Percentiles rank a stretch among this genome's conserved stretches.
phyloP scores from a whole-genome alignment of 2,329 filamentous ascomycete genomes.

The Fusarium tjaetaba region DNA sequence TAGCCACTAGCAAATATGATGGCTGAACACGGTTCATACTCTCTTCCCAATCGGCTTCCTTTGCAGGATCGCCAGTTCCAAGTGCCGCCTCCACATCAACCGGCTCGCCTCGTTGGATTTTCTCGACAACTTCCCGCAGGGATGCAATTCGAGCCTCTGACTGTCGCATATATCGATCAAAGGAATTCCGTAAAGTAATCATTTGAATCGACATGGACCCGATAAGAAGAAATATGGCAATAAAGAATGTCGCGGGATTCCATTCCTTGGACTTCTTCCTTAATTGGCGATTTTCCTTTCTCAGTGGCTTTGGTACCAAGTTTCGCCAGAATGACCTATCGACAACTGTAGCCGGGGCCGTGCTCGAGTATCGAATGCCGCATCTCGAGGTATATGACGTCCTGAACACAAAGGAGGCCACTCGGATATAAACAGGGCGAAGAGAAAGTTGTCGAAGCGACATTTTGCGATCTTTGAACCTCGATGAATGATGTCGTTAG shows the following conservation, averaged over 20 bases:
- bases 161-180: slow-evolving; percentile 75
- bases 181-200: slow-evolving; percentile 81
- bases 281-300: slow-evolving; percentile 53
- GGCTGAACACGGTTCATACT: slow-evolving; percentile 59
- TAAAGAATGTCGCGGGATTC: slow-evolving; percentile 86
- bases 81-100: slow-evolving; percentile 87
- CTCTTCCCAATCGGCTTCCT: slow-evolving; percentile 89
- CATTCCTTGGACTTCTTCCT: slow-evolving; percentile 68
- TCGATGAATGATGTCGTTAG: slow-evolving; percentile 6
- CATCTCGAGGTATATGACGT: not conserved
- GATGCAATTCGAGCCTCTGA: slow-evolving; percentile 82
- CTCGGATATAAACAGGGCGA: slow-evolving; percentile 4
- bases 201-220: slow-evolving; percentile 97
- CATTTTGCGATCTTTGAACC: slow-evolving; percentile 22
- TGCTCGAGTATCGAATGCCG: slow-evolving; percentile 48
- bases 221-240: slow-evolving; percentile 84
- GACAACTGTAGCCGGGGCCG: slow-evolving; percentile 59
- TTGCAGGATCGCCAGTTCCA: slow-evolving; percentile 78
- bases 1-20: slow-evolving; percentile 5
- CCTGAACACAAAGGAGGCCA: not conserved
- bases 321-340: slow-evolving; percentile 74
- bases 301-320: slow-evolving; percentile 74
- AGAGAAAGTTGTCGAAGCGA: slow-evolving; percentile 17
- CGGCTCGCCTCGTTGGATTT: slow-evolving; percentile 75
- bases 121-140: slow-evolving; percentile 78